Conservation (phyloP, 768 basidiomycete species). For the Pulveroboletus sp. region DNA sequence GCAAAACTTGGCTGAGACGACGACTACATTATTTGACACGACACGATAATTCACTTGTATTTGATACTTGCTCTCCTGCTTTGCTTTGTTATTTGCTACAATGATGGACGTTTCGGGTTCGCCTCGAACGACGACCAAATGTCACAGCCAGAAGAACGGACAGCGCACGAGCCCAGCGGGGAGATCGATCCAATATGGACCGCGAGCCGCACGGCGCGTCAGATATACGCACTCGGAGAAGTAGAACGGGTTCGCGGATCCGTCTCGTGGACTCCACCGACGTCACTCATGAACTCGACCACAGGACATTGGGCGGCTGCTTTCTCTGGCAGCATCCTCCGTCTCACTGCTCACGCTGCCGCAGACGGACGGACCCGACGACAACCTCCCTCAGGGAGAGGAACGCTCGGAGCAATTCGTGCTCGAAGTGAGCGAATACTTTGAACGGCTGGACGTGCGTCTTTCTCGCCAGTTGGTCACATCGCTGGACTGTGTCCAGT, state of each 20-base stretch:
- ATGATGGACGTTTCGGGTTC: background rate
- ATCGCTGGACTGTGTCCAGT: conserved; percentile 25
- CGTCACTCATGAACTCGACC: background rate
- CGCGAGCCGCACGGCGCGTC: conserved; percentile 75
- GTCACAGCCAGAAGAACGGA: conserved; percentile 20
- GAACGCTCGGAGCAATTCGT: conserved; percentile 86
- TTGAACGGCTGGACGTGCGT: conserved; percentile 74
- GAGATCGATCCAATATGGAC: conserved; percentile 80
- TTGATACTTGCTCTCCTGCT: conserved; percentile 27
- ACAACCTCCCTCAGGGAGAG: conserved; percentile 72
- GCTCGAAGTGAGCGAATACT: conserved; percentile 81
- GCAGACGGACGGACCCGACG: conserved; percentile 70
- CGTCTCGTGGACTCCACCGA: background rate
- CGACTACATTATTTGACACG: conserved; percentile 22
- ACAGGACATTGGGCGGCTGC: conserved; percentile 75
- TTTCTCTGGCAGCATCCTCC: conserved; percentile 74
- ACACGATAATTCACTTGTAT: conserved; percentile 29
- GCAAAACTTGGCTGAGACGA: conserved; percentile 51
- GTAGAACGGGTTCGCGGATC: conserved; percentile 64
- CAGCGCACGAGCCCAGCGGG: conserved; percentile 11
- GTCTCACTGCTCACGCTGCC: conserved; percentile 80
- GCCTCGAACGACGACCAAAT: conserved; percentile 3
- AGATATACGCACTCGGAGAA: conserved; percentile 76
- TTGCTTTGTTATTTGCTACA: conserved; percentile 29
- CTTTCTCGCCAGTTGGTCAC: conserved; percentile 14